A percentile compares a stretch with the other conserved stretches of the same genome.
These are phyloP conservation scores for Linnemannia elongata DNA, from an alignment of 192 early-diverging fungal species.

Conservation along the genomic window DNA sequence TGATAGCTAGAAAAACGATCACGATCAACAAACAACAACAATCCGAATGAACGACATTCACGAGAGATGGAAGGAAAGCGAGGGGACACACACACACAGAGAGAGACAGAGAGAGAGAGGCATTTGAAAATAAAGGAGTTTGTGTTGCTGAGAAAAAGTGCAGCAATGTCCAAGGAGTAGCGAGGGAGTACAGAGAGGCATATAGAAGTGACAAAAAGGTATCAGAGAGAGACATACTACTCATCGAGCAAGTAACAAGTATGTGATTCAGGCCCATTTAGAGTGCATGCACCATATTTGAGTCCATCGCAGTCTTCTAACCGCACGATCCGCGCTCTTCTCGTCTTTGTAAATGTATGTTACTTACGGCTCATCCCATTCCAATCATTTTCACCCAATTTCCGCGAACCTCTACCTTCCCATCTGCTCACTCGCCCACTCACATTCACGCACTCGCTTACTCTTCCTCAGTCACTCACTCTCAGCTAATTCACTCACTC, in stretches of 20 bases:
- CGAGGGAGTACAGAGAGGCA: neutral
- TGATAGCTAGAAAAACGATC: no score
- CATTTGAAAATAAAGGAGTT: no score
- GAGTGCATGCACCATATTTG: slow-evolving; percentile 28
- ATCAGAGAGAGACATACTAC: no score
- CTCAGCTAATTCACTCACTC: no score
- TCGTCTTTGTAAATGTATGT: neutral
- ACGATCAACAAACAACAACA: no score
- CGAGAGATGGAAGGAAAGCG: no score
- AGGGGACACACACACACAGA: no score
- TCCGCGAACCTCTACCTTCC: neutral
- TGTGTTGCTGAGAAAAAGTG: no score
- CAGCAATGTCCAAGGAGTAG: no score
- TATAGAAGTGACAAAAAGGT: neutral
- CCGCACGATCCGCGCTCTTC: slow-evolving; percentile 30
- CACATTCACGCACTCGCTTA: neutral
- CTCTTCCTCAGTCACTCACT: neutral
- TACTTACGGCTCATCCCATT: neutral
- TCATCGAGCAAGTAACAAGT: neutral
- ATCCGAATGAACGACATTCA: no score
- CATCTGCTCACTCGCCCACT: neutral
- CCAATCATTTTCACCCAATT: slow-evolving; percentile 11
- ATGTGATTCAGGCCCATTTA: no score
- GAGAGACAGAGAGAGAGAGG: no score
- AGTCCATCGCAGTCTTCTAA: slow-evolving; percentile 18